Evolutionary conservation across 2,329 filamentous ascomycete genomes (phyloP), one percentile per base, ranked within the genome.

Genomic region (Hymenotorrendiella dingleyae): DNA sequence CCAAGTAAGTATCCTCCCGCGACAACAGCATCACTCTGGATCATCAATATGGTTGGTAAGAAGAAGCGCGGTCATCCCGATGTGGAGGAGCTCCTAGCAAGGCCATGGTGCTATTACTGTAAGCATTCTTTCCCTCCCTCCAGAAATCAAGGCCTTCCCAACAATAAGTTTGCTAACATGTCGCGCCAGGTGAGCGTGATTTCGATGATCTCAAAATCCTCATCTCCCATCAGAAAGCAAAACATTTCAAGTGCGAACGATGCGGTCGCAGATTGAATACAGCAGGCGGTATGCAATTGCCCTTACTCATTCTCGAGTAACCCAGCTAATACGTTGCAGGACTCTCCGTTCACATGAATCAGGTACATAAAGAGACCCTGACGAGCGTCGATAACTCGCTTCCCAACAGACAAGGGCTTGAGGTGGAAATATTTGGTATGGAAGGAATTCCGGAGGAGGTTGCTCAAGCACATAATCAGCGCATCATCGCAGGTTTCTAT

Each of bases 61-160:
- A 94, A 93, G 72, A 91, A 88, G 78, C 85, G 88, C 65, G 80
- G 82, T 54, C 83, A 87, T 61, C 86, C 88, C 50, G 81, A 90
- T 58, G 73, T 96, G 55, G 86, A 97, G 69, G 89, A 97, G 68
- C 73, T 95, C 55, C 78, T 98, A 49, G 71, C 74, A 54, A 84
- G 90, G 45, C 85, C 91, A 37, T 97, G 90, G 90, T 98, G 93
- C 71, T 98, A 95, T 69, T 98, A 98, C 72, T 98, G 93, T 82
- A 54, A 45, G 69, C n/a, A n/a, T 54, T 27, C 34, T 40, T 42
- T 36, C 24, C 21, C 24, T n/a, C n/a, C 41, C 12, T 30, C 19
- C 26, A n/a, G n/a, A n/a, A n/a, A n/a, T n/a, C n/a, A n/a, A n/a
- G n/a, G n/a, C 23, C 16, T 11, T 19, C 38, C 36, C 46, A 37